Evolutionary conservation across 2,329 filamentous ascomycete genomes (phyloP).

Genomic region (Aspergillus oerlinghausenensis): DNA sequence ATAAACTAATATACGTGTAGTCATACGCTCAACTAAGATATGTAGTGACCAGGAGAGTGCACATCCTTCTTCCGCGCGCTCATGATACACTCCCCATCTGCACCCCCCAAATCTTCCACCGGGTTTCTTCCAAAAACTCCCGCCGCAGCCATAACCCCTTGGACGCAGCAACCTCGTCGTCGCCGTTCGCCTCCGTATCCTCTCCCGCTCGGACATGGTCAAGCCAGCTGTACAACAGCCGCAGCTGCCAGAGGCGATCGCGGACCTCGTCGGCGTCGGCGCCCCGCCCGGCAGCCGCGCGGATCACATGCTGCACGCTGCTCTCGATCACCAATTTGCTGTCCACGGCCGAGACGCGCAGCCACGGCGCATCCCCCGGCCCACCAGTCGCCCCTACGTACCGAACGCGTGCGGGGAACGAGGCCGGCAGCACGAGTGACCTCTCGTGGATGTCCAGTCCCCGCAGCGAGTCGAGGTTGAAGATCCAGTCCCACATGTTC

Average conservation of each 20-base stretch:
- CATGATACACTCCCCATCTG: conserved; percentile 15
- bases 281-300: conserved; percentile 26
- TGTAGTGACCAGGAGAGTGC: neutral
- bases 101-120: conserved; percentile 41
- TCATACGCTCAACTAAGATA: neutral
- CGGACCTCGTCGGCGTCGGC: conserved; percentile 43
- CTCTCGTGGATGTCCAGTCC: conserved; percentile 62
- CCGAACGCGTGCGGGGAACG: conserved; percentile 27
- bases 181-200: conserved; percentile 28
- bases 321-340: conserved; percentile 63
- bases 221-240: conserved; percentile 63
- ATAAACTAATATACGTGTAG: neutral
- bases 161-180: conserved; percentile 5
- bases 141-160: conserved; percentile 35
- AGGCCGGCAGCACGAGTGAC: conserved; percentile 53
- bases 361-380: conserved; percentile 42
- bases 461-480: conserved; percentile 55
- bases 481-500: conserved; percentile 68
- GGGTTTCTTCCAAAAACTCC: conserved; percentile 37
- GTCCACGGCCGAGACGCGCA: conserved; percentile 62
- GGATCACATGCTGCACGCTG: conserved; percentile 34
- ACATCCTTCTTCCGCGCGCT: neutral
- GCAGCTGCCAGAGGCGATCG: conserved; percentile 59
- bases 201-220: conserved; percentile 35
- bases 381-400: conserved; percentile 42